Conservation (phyloP, 345 rosid genomes). For the Cochlearia excelsa region DNA sequence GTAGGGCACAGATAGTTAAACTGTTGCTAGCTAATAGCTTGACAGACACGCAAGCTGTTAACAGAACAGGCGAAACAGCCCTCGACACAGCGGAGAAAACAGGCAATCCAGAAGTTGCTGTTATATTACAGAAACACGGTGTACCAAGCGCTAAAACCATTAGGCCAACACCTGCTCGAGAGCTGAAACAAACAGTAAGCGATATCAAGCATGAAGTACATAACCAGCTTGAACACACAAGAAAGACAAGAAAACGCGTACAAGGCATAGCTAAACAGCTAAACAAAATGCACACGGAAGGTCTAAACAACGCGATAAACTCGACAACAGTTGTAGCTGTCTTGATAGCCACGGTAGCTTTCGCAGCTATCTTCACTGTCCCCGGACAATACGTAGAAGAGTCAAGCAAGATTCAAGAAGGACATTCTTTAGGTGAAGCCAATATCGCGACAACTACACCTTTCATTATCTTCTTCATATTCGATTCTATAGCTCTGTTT, state of each 20-base stretch:
- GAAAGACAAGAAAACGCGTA: constrained; percentile 64
- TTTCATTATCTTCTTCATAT: constrained; percentile 66
- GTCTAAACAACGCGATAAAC: constrained; percentile 89
- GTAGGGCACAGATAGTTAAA: constrained; percentile 69
- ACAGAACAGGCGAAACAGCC: constrained; percentile 65
- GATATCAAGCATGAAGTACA: constrained; percentile 89
- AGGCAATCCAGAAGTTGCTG: constrained; percentile 49
- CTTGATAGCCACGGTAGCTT: constrained; percentile 80
- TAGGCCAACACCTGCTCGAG: constrained; percentile 53
- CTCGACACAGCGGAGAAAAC: constrained; percentile 81
- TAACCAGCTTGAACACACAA: constrained; percentile 83
- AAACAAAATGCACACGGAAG: constrained; percentile 77
- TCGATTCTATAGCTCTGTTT: constrained; percentile 76
- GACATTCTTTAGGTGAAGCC: constrained; percentile 66
- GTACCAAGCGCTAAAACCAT: constrained; percentile 61
- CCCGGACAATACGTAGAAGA: constrained; percentile 76
- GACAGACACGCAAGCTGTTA: constrained; percentile 49
- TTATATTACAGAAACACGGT: constrained; percentile 58
- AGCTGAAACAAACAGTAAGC: constrained; percentile 78
- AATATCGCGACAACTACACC: constrained; percentile 55
- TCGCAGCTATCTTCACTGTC: constrained; percentile 81
- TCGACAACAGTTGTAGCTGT: constrained; percentile 85
- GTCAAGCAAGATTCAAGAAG: constrained; percentile 35
- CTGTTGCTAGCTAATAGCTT: constrained; percentile 48
- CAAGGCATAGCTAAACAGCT: constrained; percentile 79